Conservation (phyloP, 2,329 filamentous ascomycete species). For the Clarireedia hainanense region DNA sequence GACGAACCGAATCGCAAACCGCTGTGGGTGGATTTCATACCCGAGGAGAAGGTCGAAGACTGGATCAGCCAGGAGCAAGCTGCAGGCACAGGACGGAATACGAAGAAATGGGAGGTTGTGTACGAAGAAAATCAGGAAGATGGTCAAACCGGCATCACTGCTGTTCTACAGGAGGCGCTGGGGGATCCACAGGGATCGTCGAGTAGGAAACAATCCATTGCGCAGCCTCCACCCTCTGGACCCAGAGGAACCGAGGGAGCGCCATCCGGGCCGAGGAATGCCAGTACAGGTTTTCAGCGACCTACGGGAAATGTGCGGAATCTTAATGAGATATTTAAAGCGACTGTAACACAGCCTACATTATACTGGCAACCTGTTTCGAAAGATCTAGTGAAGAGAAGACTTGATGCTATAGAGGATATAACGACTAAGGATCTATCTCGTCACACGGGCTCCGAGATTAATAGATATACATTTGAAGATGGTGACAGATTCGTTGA, state of each 20-base stretch:
- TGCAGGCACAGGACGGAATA: constrained; percentile 35
- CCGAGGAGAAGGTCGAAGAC: constrained; percentile 58
- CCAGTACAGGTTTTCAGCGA: constrained; percentile 6
- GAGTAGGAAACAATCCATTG: constrained; percentile 17
- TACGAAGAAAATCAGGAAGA: constrained; percentile 54
- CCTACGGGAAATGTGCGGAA: background rate
- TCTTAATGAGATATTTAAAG: constrained; percentile 48
- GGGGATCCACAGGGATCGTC: background rate
- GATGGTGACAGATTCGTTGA: constrained; percentile 59
- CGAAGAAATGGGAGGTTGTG: constrained; percentile 60
- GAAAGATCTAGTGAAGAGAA: constrained; percentile 53
- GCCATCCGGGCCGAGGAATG: no score
- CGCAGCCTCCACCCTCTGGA: constrained; percentile 23
- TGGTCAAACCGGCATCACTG: constrained; percentile 45
- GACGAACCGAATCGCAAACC: constrained; percentile 77
- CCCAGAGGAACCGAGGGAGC: constrained; percentile 13
- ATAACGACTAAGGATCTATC: constrained; percentile 33
- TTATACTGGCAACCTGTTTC: constrained; percentile 59
- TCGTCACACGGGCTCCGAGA: constrained; percentile 36
- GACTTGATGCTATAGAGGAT: constrained; percentile 52
- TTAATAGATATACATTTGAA: constrained; percentile 65
- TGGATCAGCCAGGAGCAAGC: constrained; percentile 65
- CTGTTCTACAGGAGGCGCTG: constrained; percentile 45
- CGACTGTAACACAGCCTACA: constrained; percentile 53
- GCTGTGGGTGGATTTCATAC: constrained; percentile 85